Conservation (phyloP, 148 eudicot genomes). For the Rhododendron kiyosumense region DNA sequence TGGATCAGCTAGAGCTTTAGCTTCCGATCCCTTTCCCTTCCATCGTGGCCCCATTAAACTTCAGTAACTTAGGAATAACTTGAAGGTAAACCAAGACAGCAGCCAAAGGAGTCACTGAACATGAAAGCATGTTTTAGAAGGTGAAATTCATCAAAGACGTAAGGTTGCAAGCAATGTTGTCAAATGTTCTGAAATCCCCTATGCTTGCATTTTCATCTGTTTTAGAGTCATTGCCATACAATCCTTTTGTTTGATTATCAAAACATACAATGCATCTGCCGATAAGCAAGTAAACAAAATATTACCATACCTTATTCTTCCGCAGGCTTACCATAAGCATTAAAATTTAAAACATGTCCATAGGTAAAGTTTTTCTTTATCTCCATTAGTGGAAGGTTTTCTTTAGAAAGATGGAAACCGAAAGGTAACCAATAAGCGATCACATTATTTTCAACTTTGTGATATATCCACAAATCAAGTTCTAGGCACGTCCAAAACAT, state of each 20-base stretch:
- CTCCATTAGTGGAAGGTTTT: not conserved
- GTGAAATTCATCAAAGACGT: not conserved
- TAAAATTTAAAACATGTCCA: not conserved
- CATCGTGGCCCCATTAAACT: constrained; percentile 44
- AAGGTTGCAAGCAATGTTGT: not conserved
- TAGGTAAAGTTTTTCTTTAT: not conserved
- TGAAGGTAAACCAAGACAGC: not conserved
- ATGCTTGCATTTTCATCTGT: not conserved
- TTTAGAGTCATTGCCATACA: not conserved
- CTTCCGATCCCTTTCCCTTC: constrained; percentile 49
- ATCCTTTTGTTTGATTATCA: not conserved
- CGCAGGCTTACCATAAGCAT: not conserved
- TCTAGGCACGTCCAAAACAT: not conserved
- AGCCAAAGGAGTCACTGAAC: not conserved
- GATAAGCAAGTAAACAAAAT: not conserved
- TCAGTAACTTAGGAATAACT: not conserved
- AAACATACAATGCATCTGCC: not conserved
- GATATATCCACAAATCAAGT: not conserved
- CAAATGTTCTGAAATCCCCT: not conserved
- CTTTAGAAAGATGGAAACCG: not conserved
- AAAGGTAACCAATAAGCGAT: not conserved
- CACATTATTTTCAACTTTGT: not conserved
- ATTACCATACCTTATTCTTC: not conserved
- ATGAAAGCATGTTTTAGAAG: not conserved
- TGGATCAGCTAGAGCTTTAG: constrained; percentile 47